phyloP scores from a whole-genome alignment of 495 filamentous ascomycete genomes.

The Sabuloglossum arenarium region DNA sequence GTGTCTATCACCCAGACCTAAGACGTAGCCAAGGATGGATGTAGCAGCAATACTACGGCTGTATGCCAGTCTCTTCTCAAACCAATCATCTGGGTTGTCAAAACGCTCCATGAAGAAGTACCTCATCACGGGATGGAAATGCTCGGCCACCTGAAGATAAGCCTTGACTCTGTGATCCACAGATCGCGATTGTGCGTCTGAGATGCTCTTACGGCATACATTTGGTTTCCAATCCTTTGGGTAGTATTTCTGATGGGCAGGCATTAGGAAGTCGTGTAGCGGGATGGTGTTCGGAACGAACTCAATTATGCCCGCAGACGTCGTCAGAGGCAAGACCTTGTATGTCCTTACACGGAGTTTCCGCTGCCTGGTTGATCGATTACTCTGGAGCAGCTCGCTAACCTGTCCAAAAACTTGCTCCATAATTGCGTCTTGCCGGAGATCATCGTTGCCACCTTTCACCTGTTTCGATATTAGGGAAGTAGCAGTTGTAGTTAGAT shows the following conservation, averaged over 20 bases:
- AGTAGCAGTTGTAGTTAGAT: neutral
- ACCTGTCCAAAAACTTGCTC: constrained; percentile 98
- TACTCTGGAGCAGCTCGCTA: constrained; percentile 64
- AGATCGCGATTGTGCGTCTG: constrained; percentile 42
- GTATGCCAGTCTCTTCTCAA: constrained; percentile 65
- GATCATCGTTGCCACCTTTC: constrained; percentile 85
- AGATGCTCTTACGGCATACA: constrained; percentile 57
- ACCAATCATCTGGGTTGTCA: constrained; percentile 90
- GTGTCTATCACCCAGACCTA: constrained; percentile 90
- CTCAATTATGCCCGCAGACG: constrained; percentile 80
- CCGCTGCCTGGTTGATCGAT: constrained; percentile 68
- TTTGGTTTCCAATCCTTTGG: constrained; percentile 63
- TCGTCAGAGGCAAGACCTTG: constrained; percentile 77
- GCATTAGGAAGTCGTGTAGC: constrained; percentile 73
- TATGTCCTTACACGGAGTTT: constrained; percentile 83
- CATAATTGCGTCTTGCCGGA: constrained; percentile 99
- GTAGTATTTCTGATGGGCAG: constrained; percentile 69
- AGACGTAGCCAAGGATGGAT: constrained; percentile 81
- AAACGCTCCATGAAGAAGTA: constrained; percentile 97
- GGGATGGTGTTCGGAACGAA: constrained; percentile 87
- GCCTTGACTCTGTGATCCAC: constrained; percentile 47
- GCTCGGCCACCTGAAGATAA: constrained; percentile 52
- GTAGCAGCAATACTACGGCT: constrained; percentile 83
- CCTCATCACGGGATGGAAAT: constrained; percentile 82
- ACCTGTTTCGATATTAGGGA: constrained; percentile 25